Evolutionary conservation across 2,329 filamentous ascomycete genomes (phyloP), one percentile per base, ranked within the genome.

Genomic region (Aureobasidium melanogenum): DNA sequence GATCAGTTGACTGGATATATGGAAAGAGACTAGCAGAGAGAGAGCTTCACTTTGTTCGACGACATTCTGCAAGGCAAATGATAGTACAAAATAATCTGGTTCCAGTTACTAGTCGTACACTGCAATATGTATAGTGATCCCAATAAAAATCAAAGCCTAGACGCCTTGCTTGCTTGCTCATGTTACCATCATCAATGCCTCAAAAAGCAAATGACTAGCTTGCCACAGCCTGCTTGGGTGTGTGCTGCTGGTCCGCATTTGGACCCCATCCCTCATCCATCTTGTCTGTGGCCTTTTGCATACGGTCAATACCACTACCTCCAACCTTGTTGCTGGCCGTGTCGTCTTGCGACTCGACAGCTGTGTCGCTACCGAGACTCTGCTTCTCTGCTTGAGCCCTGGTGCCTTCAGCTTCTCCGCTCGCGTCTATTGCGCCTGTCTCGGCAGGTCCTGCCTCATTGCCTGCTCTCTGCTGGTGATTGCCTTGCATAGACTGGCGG

Each of bases 371-470:
- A 43, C 26, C 41, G 7, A 55, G 24, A 38, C 48, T 55, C 6
- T 24, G 30, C 17, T 55, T 61, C 32, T 46, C 48, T 22, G n/a
- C 34, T 12, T 26, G 26, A 17, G 46, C 57, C 19, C 28, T 60
- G 14, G 57, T 60, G 14, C 24, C 47, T 48, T 52, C 38, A 8
- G 8, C 10, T 10, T 43, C 48, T 34, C 57, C 57, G 15, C 57
- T 60, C 12, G 57, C 46, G 26, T 60, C 57, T 1, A 60, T 52
- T 5, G 57, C 57, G 7, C 57, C 57, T 17, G 57, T 60, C 1
- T 51, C 24, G 2, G n/a, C 38, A 4, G 46, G 46, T 19, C 47
- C 47, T 10, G 57, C 57, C 15, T 60, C 57, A 12, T 59, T 59
- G 12, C 56, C 56, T 28, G n/a, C 56, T 14, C 34, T 22, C 17